Percentiles rank a stretch among this genome's conserved stretches.
Conservation (phyloP, 2,329 filamentous ascomycete genomes). For the Trichophyton verrucosum region DNA sequence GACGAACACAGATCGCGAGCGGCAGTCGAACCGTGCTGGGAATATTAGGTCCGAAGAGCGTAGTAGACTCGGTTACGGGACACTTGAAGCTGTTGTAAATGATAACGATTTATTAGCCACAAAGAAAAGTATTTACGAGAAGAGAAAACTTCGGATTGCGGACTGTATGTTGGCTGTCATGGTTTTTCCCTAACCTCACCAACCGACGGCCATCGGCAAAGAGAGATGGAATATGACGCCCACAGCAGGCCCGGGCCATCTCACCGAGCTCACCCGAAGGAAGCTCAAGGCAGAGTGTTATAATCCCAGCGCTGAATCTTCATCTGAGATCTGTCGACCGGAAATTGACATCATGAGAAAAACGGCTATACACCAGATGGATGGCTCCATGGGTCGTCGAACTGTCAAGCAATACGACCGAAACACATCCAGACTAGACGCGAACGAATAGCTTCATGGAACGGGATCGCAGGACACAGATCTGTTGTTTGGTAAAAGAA, state of each 20-base stretch:
- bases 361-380: slow-evolving; percentile 27
- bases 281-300: slow-evolving; percentile 48
- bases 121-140: no score
- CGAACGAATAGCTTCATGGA: slow-evolving; percentile 24
- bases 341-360: slow-evolving; percentile 66
- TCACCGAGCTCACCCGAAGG: slow-evolving; percentile 56
- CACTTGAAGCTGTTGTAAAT: slow-evolving; percentile 66
- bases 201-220: slow-evolving; percentile 80
- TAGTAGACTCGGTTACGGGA: slow-evolving; percentile 77
- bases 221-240: slow-evolving; percentile 80
- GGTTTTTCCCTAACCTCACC: slow-evolving; percentile 83
- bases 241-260: slow-evolving; percentile 39
- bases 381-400: slow-evolving; percentile 81
- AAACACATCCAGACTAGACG: slow-evolving; percentile 35
- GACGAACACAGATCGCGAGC: slow-evolving; percentile 87
- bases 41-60: slow-evolving; percentile 63
- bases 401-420: slow-evolving; percentile 72
- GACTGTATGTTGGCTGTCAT: slow-evolving; percentile 58
- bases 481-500: slow-evolving; percentile 42
- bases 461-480: slow-evolving; percentile 78
- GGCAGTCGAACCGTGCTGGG: slow-evolving; percentile 89
- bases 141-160: no score
- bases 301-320: slow-evolving; percentile 43
- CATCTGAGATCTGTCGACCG: slow-evolving; percentile 92
- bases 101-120: neutral